Percentiles rank a stretch among this genome's conserved stretches.
Evolutionary conservation across 1,284 basidiomycete species (phyloP).

Genomic region (Pterulicium gracile): DNA sequence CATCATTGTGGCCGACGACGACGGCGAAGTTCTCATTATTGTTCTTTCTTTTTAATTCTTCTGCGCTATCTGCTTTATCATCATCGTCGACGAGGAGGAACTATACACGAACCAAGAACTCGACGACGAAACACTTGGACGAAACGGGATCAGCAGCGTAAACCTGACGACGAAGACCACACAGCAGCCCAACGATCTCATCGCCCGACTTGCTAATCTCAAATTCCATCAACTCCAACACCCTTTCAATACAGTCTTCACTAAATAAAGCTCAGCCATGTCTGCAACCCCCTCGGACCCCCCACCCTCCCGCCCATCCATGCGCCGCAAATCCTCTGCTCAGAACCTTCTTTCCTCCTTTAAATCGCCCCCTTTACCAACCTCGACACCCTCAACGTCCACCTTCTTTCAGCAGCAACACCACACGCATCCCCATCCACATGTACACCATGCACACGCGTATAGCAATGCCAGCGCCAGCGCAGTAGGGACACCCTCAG

Average conservation of each 20-base stretch:
- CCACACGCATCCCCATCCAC: slow-evolving; percentile 19
- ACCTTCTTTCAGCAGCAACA: slow-evolving; percentile 20
- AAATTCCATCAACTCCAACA: neutral
- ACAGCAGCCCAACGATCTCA: slow-evolving; percentile 16
- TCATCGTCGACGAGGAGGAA: neutral
- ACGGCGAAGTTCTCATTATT: neutral
- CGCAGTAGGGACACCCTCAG: too few species aligned
- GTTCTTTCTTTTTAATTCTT: neutral
- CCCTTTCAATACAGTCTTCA: neutral
- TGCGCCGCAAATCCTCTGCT: slow-evolving; percentile 77
- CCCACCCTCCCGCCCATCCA: slow-evolving; percentile 37
- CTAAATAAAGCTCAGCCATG: slow-evolving; percentile 1
- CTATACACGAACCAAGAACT: neutral
- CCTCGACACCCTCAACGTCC: too few species aligned
- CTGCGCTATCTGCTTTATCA: neutral
- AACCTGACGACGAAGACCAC: too few species aligned
- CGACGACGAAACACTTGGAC: too few species aligned
- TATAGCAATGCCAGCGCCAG: too few species aligned
- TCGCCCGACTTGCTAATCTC: neutral
- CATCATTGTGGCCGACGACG: neutral
- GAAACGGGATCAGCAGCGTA: too few species aligned
- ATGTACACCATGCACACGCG: too few species aligned
- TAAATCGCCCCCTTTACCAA: slow-evolving; percentile 28
- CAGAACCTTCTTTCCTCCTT: slow-evolving; percentile 74
- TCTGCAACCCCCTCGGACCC: slow-evolving; percentile 1